Base-by-base conservation (phyloP, 2,329 filamentous ascomycete species). In the Pseudomassariella vexata region DNA sequence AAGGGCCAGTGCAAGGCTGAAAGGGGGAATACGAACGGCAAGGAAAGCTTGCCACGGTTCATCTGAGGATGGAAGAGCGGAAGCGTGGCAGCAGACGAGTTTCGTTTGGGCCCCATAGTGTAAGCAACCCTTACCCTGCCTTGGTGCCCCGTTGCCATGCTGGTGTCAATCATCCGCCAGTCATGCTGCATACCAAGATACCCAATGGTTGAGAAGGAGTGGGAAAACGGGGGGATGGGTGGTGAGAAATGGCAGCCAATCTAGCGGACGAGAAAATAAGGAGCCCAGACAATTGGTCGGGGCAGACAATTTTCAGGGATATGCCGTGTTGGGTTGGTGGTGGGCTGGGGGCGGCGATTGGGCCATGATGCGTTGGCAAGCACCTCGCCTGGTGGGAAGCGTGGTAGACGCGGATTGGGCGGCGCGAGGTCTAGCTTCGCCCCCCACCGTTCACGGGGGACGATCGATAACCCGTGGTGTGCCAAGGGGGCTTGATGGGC, bases 401-500 rank as follows among this genome's bases (percentile, higher is more conserved):
- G 53, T 53, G 52, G 50, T 47, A 46, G 43, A 42, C 38, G 44
- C 40, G 46, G 50, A 53, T 52, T 51, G 50, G 50, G 34, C 34
- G 42, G 44, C 35, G 36, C 41, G 16, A 25, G 24, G n/a, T 22
- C 18, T 18, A 19, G 17, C 28, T 32, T 15, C 17, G 20, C 14
- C 12, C 11, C 19, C 18, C 14, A 11, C n/a, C 24, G n/a, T n/a
- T n/a, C n/a, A n/a, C n/a, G n/a, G 20, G 16, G 27, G 15, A 18
- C 12, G 21, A 23, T 22, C 12, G 18, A 32, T 30, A 21, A 16
- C 11, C n/a, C 9, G n/a, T 15, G 14, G 9, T 12, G 10, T 20
- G 15, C 15, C 20, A 25, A 16, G 21, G 24, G 18, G 23, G 9
- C 10, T 9, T 28, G 26, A 17, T 15, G 26, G 9, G 11, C 14